Base-by-base conservation (phyloP, 2,329 filamentous ascomycete species). In the Fusarium anthophilum region DNA sequence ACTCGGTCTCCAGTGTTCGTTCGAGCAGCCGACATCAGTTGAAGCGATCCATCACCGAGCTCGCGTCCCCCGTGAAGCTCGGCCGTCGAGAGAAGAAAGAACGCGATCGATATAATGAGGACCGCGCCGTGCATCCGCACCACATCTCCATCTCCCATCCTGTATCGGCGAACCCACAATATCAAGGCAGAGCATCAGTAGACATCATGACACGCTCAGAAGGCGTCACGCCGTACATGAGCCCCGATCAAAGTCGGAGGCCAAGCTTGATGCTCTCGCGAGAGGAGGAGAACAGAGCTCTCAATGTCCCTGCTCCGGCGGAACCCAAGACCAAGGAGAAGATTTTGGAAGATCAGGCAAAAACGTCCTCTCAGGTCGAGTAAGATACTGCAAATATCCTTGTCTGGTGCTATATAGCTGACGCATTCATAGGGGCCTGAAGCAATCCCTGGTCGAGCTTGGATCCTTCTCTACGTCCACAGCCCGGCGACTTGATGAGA, bases 401-500 rank as follows among this genome's bases (percentile, higher is more conserved):
- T n/a, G 2, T 35, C 6, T 28, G n/a, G 10, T 61, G 37, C 8
- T 44, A 32, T 32, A 17, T 62, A 59, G 53, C 80, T 83, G 72
- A 81, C 70, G 22, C 37, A 50, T 32, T 18, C 14, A 30, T 15
- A 73, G 89, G 66, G 86, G 85, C 54, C 77, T 91, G 26, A 85
- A 84, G 72, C 86, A 86, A 63, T 86, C 88, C 8, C 82, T 91
- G 1, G 79, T 81, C 30, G 84, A 87, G 55, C 85, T 95, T 17
- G 87, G 87, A 75, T 83, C 87, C 38, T 87, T 91, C 79, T 92
- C 92, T 28, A 86, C 90, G 63, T 82, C 86, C 28, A 90, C 91
- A 30, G 93, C 91, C 22, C 86, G 88, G 69, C 88, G 88, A 39
- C 88, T 96, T 47, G 93, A 95, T 80, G 89, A 92, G 66, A 91